Base-by-base conservation (phyloP, 192 early-diverging fungal genomes). In the Coemansia reversa region DNA sequence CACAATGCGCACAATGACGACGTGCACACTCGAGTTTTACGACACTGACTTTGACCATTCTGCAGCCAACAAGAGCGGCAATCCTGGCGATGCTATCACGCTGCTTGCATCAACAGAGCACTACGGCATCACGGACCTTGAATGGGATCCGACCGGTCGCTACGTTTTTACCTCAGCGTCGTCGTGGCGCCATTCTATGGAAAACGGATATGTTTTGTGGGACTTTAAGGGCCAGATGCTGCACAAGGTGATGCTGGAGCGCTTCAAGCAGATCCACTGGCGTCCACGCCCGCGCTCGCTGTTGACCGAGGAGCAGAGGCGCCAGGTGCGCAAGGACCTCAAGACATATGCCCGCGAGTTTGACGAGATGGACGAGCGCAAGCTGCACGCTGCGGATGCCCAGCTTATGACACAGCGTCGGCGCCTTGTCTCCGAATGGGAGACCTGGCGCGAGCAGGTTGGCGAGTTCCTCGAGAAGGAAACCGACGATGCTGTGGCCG, bases 61-160 rank as follows among this genome's bases (percentile, higher is more conserved):
- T 19, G 70, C 66, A 7, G 74, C 73, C 14, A 56, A 72, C 33
- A 81, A 84, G 69, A 77, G 71, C 62, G 85, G 85, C 65, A 60
- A 71, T 30, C 74, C 82, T 29, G 88, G 87, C 76, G 78, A 84
- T 23, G 79, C 84, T 58, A 73, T 92, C 55, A 79, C 89, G 52
- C 65, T 90, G 57, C 78, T 98, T 75, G 81, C 80, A 42, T 78
- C 86, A 4, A 87, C 85, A 42, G 96, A 98, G 77, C 97, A 98
- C 78, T 98, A 95, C 82, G 91, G 90, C 79, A 87, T 93, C 48
- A 95, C 94, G 20, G 95, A 97, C 65, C 86, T 98, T 55, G 94
- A 97, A 74, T 99, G 97, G 97, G 97, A 99, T 71, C 95, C 97
- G 7, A 98, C 93, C 25, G 97, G 97, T 65, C 92, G 97, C 57